A percentile compares a stretch with the other conserved stretches of the same genome.
phyloP scores from a whole-genome alignment of 139 green algal genomes.

The Raphidocelis subcapitata region DNA sequence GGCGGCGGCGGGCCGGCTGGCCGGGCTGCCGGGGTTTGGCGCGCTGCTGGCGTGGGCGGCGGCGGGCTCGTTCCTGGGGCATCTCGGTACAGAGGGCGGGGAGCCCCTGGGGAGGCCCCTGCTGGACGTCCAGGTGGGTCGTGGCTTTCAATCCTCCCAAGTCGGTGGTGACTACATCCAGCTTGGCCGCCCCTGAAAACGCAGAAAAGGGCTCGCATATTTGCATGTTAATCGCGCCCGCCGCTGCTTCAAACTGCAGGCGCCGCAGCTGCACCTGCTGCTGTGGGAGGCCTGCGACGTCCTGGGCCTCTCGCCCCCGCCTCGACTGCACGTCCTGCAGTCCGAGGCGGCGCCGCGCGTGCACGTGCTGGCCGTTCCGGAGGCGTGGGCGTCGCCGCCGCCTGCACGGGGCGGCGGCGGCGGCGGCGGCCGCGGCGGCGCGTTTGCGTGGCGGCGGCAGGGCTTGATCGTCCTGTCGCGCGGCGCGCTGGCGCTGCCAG shows the following conservation, averaged over 20 bases:
- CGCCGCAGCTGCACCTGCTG: constrained; percentile 23
- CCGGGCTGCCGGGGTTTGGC: constrained; percentile 14
- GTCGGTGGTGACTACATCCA: no score
- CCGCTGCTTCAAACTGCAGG: constrained; percentile 18
- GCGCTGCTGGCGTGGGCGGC: constrained; percentile 21
- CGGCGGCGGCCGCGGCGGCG: not conserved
- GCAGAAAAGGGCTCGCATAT: no score
- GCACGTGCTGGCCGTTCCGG: constrained; percentile 10
- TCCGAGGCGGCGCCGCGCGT: not conserved
- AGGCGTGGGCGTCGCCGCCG: not conserved
- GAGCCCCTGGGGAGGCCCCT: not conserved
- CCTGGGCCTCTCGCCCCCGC: constrained; percentile 6
- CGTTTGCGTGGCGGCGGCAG: not conserved
- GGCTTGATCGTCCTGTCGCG: constrained; percentile 21
- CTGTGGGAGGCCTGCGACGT: constrained; percentile 28
- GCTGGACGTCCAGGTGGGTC: constrained; percentile 21
- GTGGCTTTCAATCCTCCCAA: no score
- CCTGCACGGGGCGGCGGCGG: not conserved
- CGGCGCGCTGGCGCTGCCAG: constrained; percentile 11
- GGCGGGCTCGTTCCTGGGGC: constrained; percentile 12
- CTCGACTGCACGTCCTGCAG: constrained; percentile 1
- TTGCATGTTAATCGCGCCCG: no score
- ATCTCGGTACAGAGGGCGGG: not conserved
- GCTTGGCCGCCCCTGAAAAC: no score
- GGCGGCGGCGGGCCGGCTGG: not conserved